Percentiles rank a stretch among this genome's conserved stretches.
These are phyloP conservation scores for Alternaria triticina DNA, from an alignment of 2,329 filamentous ascomycete species.

Conservation along the genomic window DNA sequence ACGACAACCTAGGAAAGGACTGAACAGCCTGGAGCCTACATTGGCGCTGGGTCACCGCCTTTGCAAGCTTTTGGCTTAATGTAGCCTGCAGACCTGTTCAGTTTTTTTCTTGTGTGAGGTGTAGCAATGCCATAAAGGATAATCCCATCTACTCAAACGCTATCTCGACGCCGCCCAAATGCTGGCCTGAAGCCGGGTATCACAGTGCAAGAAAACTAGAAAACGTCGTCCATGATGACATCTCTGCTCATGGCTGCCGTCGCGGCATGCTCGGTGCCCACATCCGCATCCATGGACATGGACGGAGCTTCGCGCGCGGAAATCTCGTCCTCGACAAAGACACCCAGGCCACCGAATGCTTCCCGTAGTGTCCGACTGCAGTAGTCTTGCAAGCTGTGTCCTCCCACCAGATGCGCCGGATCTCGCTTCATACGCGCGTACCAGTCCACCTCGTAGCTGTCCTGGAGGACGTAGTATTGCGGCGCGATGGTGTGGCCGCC, in stretches of 20 bases:
- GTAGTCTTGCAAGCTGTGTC: conserved; percentile 84
- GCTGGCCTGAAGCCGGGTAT: conserved; percentile 42
- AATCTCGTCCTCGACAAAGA: conserved; percentile 81
- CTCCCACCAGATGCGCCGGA: conserved; percentile 73
- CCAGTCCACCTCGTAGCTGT: conserved; percentile 76
- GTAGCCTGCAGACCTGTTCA: no score
- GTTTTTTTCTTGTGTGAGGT: no score
- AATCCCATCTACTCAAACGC: not conserved
- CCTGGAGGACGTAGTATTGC: conserved; percentile 72
- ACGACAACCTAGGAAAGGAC: no score
- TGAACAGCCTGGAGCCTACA: no score
- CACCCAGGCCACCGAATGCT: conserved; percentile 86
- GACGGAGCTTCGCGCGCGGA: conserved; percentile 49
- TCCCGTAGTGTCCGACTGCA: conserved; percentile 82
- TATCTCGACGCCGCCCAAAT: conserved; percentile 34
- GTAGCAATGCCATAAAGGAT: not conserved
- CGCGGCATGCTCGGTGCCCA: conserved; percentile 48
- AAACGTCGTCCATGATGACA: conserved; percentile 53
- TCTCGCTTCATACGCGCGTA: conserved; percentile 72
- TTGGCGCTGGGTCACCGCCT: no score
- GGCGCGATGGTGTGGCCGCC: conserved; percentile 71
- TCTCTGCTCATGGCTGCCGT: conserved; percentile 64
- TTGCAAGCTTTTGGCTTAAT: no score
- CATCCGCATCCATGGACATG: conserved; percentile 39
- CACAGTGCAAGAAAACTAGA: conserved; percentile 39